phyloP scores from a whole-genome alignment of 78 protist genomes.

The Corallochytrium limacisporum region DNA sequence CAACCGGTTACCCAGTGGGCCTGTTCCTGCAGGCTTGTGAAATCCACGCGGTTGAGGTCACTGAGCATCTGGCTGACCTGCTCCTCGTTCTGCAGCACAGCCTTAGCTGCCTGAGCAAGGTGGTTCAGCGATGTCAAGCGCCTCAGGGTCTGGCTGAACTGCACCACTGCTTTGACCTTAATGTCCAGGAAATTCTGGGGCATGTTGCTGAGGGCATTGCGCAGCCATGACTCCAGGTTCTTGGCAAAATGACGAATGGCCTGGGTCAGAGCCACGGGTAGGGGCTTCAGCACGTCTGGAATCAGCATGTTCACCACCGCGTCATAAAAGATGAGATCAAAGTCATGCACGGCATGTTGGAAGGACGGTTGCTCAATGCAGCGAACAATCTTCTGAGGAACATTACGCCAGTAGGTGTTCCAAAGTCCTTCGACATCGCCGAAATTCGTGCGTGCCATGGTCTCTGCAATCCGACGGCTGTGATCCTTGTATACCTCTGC shows the following conservation, averaged over 20 bases:
- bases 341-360: neutral
- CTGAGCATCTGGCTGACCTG: conserved; percentile 15
- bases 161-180: neutral
- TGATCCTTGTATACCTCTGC: no score
- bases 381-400: no score
- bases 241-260: conserved; percentile 16
- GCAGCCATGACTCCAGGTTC: conserved; percentile 5
- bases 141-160: conserved; percentile 8
- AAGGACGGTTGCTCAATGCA: no score
- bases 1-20: neutral
- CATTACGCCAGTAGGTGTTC: no score
- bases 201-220: neutral
- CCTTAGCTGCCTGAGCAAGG: conserved; percentile 18
- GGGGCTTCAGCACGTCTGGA: neutral
- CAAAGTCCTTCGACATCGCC: no score
- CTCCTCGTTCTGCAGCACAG: neutral
- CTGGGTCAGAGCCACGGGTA: neutral
- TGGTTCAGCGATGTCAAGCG: conserved; percentile 14
- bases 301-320: neutral
- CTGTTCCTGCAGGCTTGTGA: conserved; percentile 7
- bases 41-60: conserved; percentile 9
- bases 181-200: neutral
- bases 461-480: no score
- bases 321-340: neutral
- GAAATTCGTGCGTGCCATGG: no score